Evolutionary conservation across 805 yeast species (phyloP), one percentile per base, ranked within the genome.

Genomic region (Groenewaldozyma tartarivorans): DNA sequence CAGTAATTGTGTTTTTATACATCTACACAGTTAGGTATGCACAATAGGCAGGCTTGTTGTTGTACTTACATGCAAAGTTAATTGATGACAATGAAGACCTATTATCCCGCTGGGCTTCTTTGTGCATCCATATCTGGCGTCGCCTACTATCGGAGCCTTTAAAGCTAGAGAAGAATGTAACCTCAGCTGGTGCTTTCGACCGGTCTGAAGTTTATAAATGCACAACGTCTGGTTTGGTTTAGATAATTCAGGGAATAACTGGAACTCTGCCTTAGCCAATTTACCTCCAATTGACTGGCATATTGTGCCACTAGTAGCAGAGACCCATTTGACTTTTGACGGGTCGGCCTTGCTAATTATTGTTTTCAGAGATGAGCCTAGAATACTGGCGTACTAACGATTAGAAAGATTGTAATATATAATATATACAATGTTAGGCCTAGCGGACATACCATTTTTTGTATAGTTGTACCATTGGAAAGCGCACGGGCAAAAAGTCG

Each of bases 171-270:
- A 20, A 1, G 45, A 21, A 38, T 48, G 50, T 21, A 27, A 19
- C 20, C 52, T 32, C 5, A 48, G 33, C 33, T 48, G 52, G 20
- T 47, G 48, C 27, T 48, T 48, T 7, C 52, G 35, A 4, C 52
- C 52, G 2, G 52, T 48, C 6, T 42, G n/a, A 4, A 43, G 47
- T 16, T 40, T 33, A 35, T 45, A 47, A 3, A 18, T 18, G 26
- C 43, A 48, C 26, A 47, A 17, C 9, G 47, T 43, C 7, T 16
- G n/a, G n/a, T n/a, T n/a, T n/a, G n/a, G 22, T 11, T 22, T 17
- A 1, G 29, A 22, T 6, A 13, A 20, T 6, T 35, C 32, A 13
- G 24, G 20, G 35, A 35, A 19, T 4, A 47, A 21, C 33, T 21
- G 24, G 35, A 44, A 48, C 33, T 29, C 21, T 13, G 52, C 37